Percentiles rank a stretch among this genome's conserved stretches.
phyloP scores from a whole-genome alignment of 2,329 filamentous ascomycete genomes.

The Phyllosticta ampelicida region DNA sequence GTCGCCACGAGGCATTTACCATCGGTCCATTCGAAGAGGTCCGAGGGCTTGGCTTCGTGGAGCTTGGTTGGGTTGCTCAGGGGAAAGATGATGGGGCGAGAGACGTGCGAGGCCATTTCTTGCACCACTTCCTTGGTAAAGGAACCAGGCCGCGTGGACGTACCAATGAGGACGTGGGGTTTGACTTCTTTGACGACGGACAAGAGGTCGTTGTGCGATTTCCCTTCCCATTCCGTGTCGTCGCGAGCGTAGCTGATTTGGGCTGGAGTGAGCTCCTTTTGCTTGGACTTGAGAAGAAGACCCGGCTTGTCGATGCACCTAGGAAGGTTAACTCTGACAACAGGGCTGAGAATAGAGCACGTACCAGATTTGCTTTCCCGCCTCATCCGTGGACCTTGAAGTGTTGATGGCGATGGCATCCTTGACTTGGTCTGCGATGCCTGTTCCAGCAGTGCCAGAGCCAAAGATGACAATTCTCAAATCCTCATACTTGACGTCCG shows the following conservation, averaged over 20 bases:
- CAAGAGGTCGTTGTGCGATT: slow-evolving; percentile 48
- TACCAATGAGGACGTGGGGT: slow-evolving; percentile 75
- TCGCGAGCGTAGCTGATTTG: slow-evolving; percentile 59
- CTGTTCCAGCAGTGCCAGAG: slow-evolving; percentile 69
- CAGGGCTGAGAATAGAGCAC: neutral
- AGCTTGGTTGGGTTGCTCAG: slow-evolving; percentile 77
- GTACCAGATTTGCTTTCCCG: slow-evolving; percentile 67
- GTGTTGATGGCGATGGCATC: slow-evolving; percentile 66
- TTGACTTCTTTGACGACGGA: slow-evolving; percentile 59
- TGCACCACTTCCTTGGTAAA: slow-evolving; percentile 66
- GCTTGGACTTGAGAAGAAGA: slow-evolving; percentile 54
- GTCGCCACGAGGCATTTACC: slow-evolving; percentile 72
- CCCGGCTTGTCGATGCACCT: slow-evolving; percentile 77
- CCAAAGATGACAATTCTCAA: slow-evolving; percentile 67
- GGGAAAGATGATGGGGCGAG: slow-evolving; percentile 76
- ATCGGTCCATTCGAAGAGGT: slow-evolving; percentile 67
- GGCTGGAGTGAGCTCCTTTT: slow-evolving; percentile 51
- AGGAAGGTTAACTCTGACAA: neutral
- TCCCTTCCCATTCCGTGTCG: slow-evolving; percentile 51
- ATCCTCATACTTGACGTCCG: slow-evolving; percentile 54
- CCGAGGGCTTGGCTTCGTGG: slow-evolving; percentile 69
- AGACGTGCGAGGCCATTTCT: slow-evolving; percentile 64
- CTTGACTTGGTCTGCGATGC: slow-evolving; percentile 74
- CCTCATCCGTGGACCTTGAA: slow-evolving; percentile 59
- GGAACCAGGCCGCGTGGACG: slow-evolving; percentile 63